Evolutionary conservation across 179 eudicot genomes (phyloP).

Genomic region (Patellifolia procumbens): DNA sequence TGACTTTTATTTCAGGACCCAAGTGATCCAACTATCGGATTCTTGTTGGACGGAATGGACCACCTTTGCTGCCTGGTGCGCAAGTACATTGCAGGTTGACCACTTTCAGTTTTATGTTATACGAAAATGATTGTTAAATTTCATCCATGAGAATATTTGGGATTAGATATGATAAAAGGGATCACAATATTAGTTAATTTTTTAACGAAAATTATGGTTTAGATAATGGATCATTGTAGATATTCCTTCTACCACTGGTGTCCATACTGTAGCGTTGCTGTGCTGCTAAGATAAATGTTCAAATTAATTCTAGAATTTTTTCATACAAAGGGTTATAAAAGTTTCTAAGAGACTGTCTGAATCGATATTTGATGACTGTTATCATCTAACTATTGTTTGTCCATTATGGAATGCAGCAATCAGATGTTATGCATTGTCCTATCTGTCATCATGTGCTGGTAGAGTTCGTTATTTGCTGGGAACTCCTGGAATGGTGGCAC

Average conservation of each 20-base stretch:
- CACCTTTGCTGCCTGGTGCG: constrained; percentile 93
- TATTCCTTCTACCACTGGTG: background rate
- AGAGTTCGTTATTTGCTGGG: constrained; percentile 88
- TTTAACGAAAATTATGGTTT: background rate
- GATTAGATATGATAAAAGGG: background rate
- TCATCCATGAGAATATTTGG: background rate
- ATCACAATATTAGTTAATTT: background rate
- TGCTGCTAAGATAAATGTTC: background rate
- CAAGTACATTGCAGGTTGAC: constrained; percentile 94
- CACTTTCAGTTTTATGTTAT: constrained; percentile 9
- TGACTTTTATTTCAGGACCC: constrained; percentile 69
- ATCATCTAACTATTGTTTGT: constrained; percentile 4
- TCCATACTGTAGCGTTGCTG: background rate
- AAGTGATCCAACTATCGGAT: constrained; percentile 97
- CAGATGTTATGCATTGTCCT: constrained; percentile 94
- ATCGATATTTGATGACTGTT: background rate
- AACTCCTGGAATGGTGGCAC: constrained; percentile 99
- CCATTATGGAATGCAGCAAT: constrained; percentile 60
- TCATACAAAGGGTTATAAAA: background rate
- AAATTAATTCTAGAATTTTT: background rate
- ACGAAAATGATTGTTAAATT: background rate
- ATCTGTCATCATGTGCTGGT: constrained; percentile 95
- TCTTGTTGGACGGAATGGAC: constrained; percentile 89
- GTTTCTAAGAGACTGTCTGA: background rate
- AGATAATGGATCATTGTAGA: background rate